phyloP scores from a whole-genome alignment of 805 yeast species.

The Blastobotrys peoriensis region DNA sequence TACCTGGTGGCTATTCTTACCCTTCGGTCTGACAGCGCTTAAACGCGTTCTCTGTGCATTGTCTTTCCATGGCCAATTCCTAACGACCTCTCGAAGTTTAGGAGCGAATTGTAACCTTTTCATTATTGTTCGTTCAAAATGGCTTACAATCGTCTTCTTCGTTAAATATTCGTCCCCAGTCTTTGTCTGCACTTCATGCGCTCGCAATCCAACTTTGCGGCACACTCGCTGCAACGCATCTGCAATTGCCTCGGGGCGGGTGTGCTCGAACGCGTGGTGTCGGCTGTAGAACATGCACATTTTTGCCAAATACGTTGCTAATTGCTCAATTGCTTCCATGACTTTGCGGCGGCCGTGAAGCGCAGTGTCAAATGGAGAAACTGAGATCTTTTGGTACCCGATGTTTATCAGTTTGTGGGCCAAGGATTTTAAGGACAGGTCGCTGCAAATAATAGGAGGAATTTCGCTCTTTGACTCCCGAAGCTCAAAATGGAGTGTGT shows the following conservation, averaged over 20 bases:
- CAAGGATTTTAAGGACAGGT: background rate
- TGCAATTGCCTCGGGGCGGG: background rate
- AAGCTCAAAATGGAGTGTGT: constrained; percentile 17
- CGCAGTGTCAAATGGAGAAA: background rate
- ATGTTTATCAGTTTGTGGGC: no score
- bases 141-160: background rate
- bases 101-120: no score
- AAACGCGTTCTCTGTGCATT: no score
- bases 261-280: background rate
- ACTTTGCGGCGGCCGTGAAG: background rate
- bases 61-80: no score
- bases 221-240: background rate
- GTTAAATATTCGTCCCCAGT: background rate
- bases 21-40: no score
- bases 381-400: background rate
- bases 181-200: background rate
- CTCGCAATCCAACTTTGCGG: background rate
- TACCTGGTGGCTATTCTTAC: no score
- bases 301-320: background rate
- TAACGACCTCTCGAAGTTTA: no score
- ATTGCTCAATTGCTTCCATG: background rate
- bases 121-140: no score
- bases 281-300: background rate
- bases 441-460: background rate
- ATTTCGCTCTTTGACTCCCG: background rate